A percentile compares a stretch with the other conserved stretches of the same genome.
Conservation (phyloP, 2,329 filamentous ascomycete genomes). For the Colletotrichum falcatum region DNA sequence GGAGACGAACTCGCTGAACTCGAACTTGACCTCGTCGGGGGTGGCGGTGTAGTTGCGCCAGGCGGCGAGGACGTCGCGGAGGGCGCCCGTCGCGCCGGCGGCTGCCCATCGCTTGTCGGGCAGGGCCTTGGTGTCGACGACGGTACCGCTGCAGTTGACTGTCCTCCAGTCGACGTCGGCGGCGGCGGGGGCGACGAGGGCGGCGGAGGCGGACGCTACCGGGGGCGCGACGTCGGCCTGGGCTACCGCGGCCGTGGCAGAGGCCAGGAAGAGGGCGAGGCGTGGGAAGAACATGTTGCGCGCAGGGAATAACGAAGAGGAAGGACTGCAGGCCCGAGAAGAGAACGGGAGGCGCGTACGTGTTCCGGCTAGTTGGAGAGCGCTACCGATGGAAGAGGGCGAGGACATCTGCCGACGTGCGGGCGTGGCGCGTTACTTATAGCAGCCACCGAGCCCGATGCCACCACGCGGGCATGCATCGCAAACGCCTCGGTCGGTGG, state of each 20-base stretch:
- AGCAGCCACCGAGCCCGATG: too few relatives aligned
- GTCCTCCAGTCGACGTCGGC: background rate
- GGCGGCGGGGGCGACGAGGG: background rate
- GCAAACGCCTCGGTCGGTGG: too few relatives aligned
- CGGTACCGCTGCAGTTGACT: slow-evolving; percentile 7
- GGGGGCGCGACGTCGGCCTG: too few relatives aligned
- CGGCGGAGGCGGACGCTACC: too few relatives aligned
- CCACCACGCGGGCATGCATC: too few relatives aligned
- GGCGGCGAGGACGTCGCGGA: background rate
- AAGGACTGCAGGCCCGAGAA: too few relatives aligned
- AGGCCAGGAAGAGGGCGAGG: background rate
- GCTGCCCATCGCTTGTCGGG: slow-evolving; percentile 26
- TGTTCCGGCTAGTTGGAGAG: too few relatives aligned
- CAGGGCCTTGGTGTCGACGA: slow-evolving; percentile 13
- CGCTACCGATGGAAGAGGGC: too few relatives aligned
- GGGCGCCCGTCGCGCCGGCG: slow-evolving; percentile 9
- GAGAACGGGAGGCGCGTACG: too few relatives aligned
- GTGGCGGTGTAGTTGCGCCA: slow-evolving; percentile 10
- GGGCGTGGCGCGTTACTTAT: too few relatives aligned
- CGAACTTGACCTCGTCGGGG: slow-evolving; percentile 20
- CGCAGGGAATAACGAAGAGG: background rate
- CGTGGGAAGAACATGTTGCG: background rate
- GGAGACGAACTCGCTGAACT: slow-evolving; percentile 27
- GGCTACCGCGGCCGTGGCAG: background rate
- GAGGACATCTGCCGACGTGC: too few relatives aligned